Percentiles rank a stretch among this genome's conserved stretches.
These are phyloP conservation scores for Coemansia sp. DNA, from an alignment of 192 early-diverging fungal genomes.

Conservation along the genomic window DNA sequence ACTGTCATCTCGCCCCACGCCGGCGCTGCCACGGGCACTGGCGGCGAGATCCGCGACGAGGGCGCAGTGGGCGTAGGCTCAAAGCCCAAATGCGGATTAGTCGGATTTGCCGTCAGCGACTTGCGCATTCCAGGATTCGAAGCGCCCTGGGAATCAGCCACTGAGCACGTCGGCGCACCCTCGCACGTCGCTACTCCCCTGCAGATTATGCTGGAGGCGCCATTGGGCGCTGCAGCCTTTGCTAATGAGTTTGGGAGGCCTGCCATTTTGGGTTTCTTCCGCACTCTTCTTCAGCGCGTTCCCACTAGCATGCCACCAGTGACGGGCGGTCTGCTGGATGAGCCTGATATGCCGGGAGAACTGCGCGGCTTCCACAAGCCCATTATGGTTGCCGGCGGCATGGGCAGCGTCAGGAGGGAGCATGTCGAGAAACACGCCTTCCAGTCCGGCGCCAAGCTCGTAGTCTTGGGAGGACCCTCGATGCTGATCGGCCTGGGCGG, in stretches of 20 bases:
- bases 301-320: constrained; percentile 25
- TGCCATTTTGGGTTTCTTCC: constrained; percentile 93
- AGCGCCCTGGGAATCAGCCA: constrained; percentile 89
- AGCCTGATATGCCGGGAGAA: constrained; percentile 59
- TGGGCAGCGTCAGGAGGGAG: constrained; percentile 88
- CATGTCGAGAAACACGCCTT: constrained; percentile 87
- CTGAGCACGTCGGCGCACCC: constrained; percentile 76
- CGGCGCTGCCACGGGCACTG: constrained; percentile 96
- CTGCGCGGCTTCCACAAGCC: constrained; percentile 98
- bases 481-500: constrained; percentile 99
- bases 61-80: constrained; percentile 96
- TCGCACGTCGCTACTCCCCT: constrained; percentile 86
- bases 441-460: constrained; percentile 71
- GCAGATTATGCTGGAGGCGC: constrained; percentile 98
- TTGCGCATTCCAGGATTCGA: constrained; percentile 85
- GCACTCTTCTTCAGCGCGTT: constrained; percentile 74
- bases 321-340: constrained; percentile 38
- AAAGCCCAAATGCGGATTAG: constrained; percentile 92
- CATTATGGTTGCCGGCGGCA: constrained; percentile 98
- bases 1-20: constrained; percentile 98
- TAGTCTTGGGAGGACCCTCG: constrained; percentile 93
- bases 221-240: constrained; percentile 96
- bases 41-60: constrained; percentile 99
- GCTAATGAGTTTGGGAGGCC: constrained; percentile 99
- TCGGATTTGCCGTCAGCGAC: constrained; percentile 95